Evolutionary conservation across 805 yeast species (phyloP), one percentile per base, ranked within the genome.

Genomic region (Priceomyces haplophilus): DNA sequence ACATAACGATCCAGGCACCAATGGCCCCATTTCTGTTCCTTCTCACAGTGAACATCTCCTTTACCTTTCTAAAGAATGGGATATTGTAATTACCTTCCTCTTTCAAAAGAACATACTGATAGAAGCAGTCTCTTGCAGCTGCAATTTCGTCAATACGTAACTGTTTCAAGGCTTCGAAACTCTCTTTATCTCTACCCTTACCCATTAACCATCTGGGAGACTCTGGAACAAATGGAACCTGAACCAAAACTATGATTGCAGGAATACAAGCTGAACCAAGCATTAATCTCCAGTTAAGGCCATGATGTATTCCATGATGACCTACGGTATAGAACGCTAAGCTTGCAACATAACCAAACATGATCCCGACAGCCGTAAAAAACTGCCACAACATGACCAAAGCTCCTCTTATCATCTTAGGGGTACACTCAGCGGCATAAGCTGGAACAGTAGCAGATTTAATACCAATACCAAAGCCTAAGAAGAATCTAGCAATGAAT

Each of bases 21-120:
- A 81, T 51, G 6, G 85, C 78, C 39, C 89, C 91, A 57, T 86
- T 82, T 62, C 93, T 76, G 61, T 84, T 84, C 68, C 95, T 78
- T 61, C 90, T 75, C 34, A 83, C 72, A 1, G 80, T 71, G 58
- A 85, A 67, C 66, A 84, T 64, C 55, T 80, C 83, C 43, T 61
- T 65, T 35, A 76, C 38, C 50, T 78, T 73, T 45, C 54, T 60
- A 48, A 48, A 53, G 43, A 74, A 72, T 17, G 80, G 72, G 41
- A 72, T 46, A 15, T 64, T 68, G 49, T 75, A 72, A 2, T 83
- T 71, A 35, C 70, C 73, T 60, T 83, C 88, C 61, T 83, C 88
- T 54, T 75, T 66, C 49, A 82, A 68, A 46, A 80, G 69, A 12
- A 77, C 75, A 46, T 75, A 65, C 59, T 80, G 78, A 60, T 80